Conservation (phyloP, 2,329 filamentous ascomycete species). For the Calonectria pauciramosa region DNA sequence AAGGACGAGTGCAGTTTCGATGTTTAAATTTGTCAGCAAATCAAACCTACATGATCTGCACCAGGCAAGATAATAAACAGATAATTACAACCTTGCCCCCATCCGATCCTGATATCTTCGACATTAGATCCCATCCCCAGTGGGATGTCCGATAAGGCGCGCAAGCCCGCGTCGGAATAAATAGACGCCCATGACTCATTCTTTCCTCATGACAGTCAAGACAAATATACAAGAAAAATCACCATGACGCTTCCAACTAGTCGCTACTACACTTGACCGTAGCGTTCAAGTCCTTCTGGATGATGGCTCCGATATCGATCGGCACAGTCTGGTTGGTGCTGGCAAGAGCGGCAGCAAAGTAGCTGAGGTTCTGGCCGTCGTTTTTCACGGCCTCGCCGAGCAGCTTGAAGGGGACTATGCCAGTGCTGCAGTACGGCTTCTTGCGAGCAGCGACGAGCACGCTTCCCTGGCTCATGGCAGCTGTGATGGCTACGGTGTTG, state of each 20-base stretch:
- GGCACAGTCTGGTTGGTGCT: slow-evolving; percentile 64
- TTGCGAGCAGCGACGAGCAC: slow-evolving; percentile 58
- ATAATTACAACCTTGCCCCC: slow-evolving; percentile 43
- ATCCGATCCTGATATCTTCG: slow-evolving; percentile 27
- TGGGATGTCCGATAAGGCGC: not conserved
- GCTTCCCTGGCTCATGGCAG: slow-evolving; percentile 63
- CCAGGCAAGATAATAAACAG: slow-evolving; percentile 49
- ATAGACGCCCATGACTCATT: not conserved
- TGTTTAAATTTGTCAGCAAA: not conserved
- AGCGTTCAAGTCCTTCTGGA: slow-evolving; percentile 51
- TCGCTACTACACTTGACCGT: slow-evolving; percentile 41
- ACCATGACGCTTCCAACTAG: slow-evolving; percentile 6
- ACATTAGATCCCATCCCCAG: slow-evolving; percentile 28
- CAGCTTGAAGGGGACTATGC: slow-evolving; percentile 68
- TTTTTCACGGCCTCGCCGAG: slow-evolving; percentile 66
- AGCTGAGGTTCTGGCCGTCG: slow-evolving; percentile 65
- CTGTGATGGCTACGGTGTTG: slow-evolving; percentile 69
- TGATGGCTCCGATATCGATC: slow-evolving; percentile 64
- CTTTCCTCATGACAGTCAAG: not conserved
- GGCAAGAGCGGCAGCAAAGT: slow-evolving; percentile 69
- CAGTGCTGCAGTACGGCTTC: slow-evolving; percentile 66
- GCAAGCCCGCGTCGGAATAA: slow-evolving; percentile 8
- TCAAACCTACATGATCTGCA: slow-evolving; percentile 29
- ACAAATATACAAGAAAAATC: not conserved
- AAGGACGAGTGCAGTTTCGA: not conserved